These are phyloP conservation scores for Abortiporus biennis DNA, from an alignment of 1,284 basidiomycete species.

Conservation along the genomic window DNA sequence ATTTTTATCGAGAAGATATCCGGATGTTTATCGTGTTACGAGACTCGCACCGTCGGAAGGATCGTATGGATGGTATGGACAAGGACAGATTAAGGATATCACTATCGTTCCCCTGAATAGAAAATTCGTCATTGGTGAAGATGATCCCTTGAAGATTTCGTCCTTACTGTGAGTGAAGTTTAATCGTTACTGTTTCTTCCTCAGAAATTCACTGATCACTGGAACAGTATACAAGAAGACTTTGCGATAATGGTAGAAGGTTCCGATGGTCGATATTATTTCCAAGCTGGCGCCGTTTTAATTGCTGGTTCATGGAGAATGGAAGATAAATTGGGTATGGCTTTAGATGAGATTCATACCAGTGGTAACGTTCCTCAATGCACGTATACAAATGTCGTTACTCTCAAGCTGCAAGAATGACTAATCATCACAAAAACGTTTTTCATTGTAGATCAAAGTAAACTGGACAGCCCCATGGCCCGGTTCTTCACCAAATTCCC, in stretches of 20 bases:
- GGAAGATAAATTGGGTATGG: slow-evolving; percentile 68
- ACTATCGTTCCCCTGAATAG: slow-evolving; percentile 44
- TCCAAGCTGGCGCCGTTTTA: slow-evolving; percentile 67
- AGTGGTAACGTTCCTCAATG: slow-evolving; percentile 67
- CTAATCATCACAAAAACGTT: too few relatives aligned
- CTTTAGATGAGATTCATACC: slow-evolving; percentile 69
- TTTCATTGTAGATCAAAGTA: slow-evolving; percentile 53
- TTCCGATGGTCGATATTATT: slow-evolving; percentile 62
- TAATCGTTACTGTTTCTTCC: too few relatives aligned
- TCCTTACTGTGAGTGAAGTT: slow-evolving; percentile 53
- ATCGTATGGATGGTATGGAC: slow-evolving; percentile 43
- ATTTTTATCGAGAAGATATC: slow-evolving; percentile 59
- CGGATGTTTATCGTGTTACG: slow-evolving; percentile 47
- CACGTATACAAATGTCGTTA: slow-evolving; percentile 29
- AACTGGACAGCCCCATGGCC: slow-evolving; percentile 58
- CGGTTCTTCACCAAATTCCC: slow-evolving; percentile 65
- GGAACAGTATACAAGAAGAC: too few relatives aligned
- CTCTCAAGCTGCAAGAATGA: too few relatives aligned
- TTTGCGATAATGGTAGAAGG: not conserved
- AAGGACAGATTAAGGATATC: slow-evolving; percentile 46
- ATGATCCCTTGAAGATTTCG: slow-evolving; percentile 57
- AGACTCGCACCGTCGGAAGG: slow-evolving; percentile 27
- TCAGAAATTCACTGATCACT: too few relatives aligned
- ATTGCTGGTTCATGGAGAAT: slow-evolving; percentile 72
- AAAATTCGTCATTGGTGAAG: slow-evolving; percentile 44